A percentile compares a stretch with the other conserved stretches of the same genome.
These are phyloP conservation scores for Gynostemma pentaphyllum DNA, from an alignment of 306 rosid genomes.

Conservation along the genomic window DNA sequence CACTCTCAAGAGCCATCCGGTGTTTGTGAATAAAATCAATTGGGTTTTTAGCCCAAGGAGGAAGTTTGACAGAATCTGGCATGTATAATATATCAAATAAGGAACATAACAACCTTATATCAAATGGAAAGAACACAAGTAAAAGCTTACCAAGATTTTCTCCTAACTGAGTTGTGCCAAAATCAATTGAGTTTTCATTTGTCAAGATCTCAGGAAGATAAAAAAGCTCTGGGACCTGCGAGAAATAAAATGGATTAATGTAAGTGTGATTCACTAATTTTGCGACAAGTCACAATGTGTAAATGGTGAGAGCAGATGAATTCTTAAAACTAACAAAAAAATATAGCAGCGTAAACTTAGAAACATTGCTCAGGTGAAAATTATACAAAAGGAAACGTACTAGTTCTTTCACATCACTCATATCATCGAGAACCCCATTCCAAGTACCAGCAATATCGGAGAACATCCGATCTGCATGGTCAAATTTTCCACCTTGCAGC, in stretches of 20 bases:
- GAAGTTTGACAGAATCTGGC: slow-evolving; percentile 72
- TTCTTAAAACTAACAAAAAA: slow-evolving; percentile 8
- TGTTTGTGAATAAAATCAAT: slow-evolving; percentile 94
- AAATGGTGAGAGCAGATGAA: slow-evolving; percentile 10
- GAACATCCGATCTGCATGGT: slow-evolving; percentile 98
- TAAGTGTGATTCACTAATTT: neutral
- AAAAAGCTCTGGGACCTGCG: slow-evolving; percentile 92
- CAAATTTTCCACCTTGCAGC: slow-evolving; percentile 95
- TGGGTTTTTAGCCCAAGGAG: slow-evolving; percentile 92
- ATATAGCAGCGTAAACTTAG: neutral
- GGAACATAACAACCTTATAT: slow-evolving; percentile 9
- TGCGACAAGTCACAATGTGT: neutral
- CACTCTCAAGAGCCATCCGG: slow-evolving; percentile 94
- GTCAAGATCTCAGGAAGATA: slow-evolving; percentile 92
- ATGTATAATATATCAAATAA: slow-evolving; percentile 15
- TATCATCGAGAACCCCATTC: slow-evolving; percentile 92
- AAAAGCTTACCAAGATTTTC: slow-evolving; percentile 67
- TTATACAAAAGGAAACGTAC: slow-evolving; percentile 31
- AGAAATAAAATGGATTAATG: neutral
- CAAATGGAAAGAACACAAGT: slow-evolving; percentile 7
- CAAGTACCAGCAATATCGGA: slow-evolving; percentile 83
- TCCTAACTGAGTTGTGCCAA: slow-evolving; percentile 91
- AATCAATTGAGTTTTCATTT: slow-evolving; percentile 86
- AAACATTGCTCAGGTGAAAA: slow-evolving; percentile 8
- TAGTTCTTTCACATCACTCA: slow-evolving; percentile 98